Conservation (phyloP, 192 early-diverging fungal species). For the Chytriomyces sp. region DNA sequence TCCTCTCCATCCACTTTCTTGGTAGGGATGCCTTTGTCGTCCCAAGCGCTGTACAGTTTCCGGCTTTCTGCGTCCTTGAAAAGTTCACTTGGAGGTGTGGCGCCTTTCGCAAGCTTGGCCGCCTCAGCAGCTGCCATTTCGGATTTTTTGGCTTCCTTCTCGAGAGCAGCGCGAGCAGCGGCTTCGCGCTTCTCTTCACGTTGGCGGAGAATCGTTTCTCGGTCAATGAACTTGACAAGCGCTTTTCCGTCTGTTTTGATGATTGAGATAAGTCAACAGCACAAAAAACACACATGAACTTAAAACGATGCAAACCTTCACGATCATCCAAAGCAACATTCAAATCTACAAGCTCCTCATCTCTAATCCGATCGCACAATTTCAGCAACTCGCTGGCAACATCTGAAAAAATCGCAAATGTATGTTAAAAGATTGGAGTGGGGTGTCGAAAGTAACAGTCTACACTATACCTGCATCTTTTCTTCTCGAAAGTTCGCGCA, state of each 20-base stretch:
- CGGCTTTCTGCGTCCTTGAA: slow-evolving; percentile 70
- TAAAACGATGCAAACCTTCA: slow-evolving; percentile 53
- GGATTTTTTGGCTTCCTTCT: slow-evolving; percentile 65
- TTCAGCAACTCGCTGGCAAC: slow-evolving; percentile 63
- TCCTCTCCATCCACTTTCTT: slow-evolving; percentile 82
- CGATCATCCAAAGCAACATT: slow-evolving; percentile 93
- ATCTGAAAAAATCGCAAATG: background rate
- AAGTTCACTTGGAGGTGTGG: slow-evolving; percentile 76
- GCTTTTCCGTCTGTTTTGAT: slow-evolving; percentile 76
- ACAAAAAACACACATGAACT: background rate
- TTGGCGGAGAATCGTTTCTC: slow-evolving; percentile 48
- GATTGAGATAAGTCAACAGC: background rate
- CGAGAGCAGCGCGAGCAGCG: slow-evolving; percentile 68
- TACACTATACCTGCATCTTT: slow-evolving; percentile 34
- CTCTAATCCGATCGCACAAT: slow-evolving; percentile 86
- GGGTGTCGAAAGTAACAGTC: background rate
- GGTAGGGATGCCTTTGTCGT: slow-evolving; percentile 86
- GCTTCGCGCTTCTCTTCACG: slow-evolving; percentile 59
- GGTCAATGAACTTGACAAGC: slow-evolving; percentile 87
- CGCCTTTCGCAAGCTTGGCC: slow-evolving; percentile 79
- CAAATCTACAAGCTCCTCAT: slow-evolving; percentile 84
- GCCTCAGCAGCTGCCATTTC: slow-evolving; percentile 70
- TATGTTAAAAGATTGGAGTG: slow-evolving; percentile 1
- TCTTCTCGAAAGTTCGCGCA: slow-evolving; percentile 75
- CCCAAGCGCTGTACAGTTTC: slow-evolving; percentile 74